Evolutionary conservation across 1,284 basidiomycete genomes (phyloP).

Genomic region (Tilletia caries): DNA sequence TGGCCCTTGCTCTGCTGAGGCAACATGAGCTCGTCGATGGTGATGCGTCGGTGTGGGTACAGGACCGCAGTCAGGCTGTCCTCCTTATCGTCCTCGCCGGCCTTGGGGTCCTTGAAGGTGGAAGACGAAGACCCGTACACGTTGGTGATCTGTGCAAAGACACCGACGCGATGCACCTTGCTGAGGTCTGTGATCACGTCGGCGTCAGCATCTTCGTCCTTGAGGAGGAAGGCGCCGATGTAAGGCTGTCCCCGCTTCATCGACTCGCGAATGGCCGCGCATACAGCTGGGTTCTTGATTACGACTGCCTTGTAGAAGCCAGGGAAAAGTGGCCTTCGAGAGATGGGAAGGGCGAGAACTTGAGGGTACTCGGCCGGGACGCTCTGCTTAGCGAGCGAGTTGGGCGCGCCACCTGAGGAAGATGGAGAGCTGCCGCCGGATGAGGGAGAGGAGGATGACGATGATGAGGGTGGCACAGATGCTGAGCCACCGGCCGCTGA

Average conservation of each 20-base stretch:
- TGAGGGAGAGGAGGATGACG: neutral
- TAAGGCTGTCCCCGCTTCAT: slow-evolving; percentile 96
- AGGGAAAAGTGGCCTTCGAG: slow-evolving; percentile 90
- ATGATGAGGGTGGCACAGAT: slow-evolving; percentile 11
- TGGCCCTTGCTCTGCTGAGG: slow-evolving; percentile 24
- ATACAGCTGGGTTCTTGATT: slow-evolving; percentile 68
- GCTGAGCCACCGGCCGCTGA: neutral
- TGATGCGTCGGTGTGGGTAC: slow-evolving; percentile 89
- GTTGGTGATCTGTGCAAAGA: slow-evolving; percentile 95
- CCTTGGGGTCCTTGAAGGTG: slow-evolving; percentile 60
- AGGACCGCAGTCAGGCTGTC: slow-evolving; percentile 83
- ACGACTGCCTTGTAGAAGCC: slow-evolving; percentile 72
- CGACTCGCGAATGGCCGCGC: slow-evolving; percentile 91
- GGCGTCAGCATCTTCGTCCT: slow-evolving; percentile 87
- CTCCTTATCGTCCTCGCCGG: slow-evolving; percentile 71
- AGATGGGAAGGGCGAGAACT: slow-evolving; percentile 91
- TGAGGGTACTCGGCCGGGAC: slow-evolving; percentile 71
- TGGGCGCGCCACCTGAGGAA: neutral
- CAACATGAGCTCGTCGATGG: slow-evolving; percentile 72
- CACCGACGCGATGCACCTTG: slow-evolving; percentile 87
- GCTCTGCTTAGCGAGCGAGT: slow-evolving; percentile 35
- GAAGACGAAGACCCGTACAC: slow-evolving; percentile 63
- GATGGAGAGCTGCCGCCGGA: slow-evolving; percentile 4
- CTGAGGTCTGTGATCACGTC: slow-evolving; percentile 86
- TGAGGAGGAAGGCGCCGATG: slow-evolving; percentile 93